Evolutionary conservation across 192 early-diverging fungal genomes (phyloP).

Genomic region (Mortierella alpina): DNA sequence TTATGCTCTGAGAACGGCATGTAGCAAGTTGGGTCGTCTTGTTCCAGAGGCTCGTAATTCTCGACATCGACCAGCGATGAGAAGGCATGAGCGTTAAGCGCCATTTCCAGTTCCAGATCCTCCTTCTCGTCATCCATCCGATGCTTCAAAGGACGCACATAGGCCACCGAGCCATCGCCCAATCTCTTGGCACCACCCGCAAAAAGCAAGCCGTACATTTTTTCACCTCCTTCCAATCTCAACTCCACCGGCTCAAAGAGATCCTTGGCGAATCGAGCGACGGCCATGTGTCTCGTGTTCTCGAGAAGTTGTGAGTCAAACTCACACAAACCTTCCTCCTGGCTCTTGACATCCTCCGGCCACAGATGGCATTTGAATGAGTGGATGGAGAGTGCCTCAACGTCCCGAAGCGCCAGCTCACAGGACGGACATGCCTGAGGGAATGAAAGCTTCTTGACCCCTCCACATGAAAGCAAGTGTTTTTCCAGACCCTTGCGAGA

Average conservation of each 20-base stretch:
- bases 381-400: too few species aligned
- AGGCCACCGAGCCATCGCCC: constrained; percentile 22
- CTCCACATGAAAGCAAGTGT: too few species aligned
- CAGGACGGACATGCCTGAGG: too few species aligned
- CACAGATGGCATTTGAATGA: too few species aligned
- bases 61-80: constrained; percentile 26
- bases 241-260: constrained; percentile 20
- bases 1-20: constrained; percentile 25
- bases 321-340: constrained; percentile 2
- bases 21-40: constrained; percentile 18
- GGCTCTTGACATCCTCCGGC: too few species aligned
- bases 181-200: constrained; percentile 4
- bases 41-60: constrained; percentile 17
- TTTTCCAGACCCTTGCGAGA: too few species aligned
- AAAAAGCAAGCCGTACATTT: constrained; percentile 13
- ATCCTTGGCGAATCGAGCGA: constrained; percentile 15
- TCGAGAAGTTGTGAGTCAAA: too few species aligned
- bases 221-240: constrained; percentile 17
- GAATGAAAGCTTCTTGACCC: too few species aligned
- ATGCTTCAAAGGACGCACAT: constrained; percentile 24
- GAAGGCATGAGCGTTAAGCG: constrained; percentile 18
- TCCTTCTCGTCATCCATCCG: constrained; percentile 6
- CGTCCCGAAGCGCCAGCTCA: too few species aligned
- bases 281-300: constrained; percentile 10
- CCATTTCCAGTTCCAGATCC: constrained; percentile 17